These are phyloP conservation scores for Mitragyna speciosa DNA, from an alignment of 257 asterid genomes.

Conservation along the genomic window DNA sequence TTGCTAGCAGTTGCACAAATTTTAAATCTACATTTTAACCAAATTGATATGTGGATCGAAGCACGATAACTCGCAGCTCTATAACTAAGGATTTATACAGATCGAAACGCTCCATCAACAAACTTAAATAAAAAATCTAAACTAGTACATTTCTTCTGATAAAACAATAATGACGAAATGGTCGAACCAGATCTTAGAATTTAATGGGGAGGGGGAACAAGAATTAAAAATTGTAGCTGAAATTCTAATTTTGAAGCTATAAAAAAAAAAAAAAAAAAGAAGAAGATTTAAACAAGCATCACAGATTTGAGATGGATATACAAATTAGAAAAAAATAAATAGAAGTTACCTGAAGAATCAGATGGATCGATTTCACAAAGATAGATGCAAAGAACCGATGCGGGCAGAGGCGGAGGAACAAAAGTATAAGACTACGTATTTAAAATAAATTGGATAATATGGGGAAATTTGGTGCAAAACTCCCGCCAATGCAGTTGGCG, in stretches of 20 bases:
- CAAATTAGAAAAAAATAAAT: not conserved
- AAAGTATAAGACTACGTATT: not conserved
- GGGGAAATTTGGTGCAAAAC: conserved; percentile 13
- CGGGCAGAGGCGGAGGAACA: not conserved
- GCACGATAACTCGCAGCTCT: too few species aligned
- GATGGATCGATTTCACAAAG: not conserved
- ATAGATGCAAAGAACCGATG: not conserved
- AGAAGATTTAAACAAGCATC: too few species aligned
- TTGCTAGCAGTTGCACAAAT: not conserved
- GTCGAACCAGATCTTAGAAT: too few species aligned
- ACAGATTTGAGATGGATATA: too few species aligned
- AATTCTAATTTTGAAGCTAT: not conserved
- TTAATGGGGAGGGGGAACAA: too few species aligned
- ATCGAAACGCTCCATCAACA: too few species aligned
- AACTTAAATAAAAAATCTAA: too few species aligned
- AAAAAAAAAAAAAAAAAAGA: too few species aligned
- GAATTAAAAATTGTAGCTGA: not conserved
- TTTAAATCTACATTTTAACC: not conserved
- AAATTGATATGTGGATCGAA: not conserved
- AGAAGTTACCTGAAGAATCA: conserved; percentile 7
- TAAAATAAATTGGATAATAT: not conserved
- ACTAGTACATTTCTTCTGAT: too few species aligned
- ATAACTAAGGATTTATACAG: too few species aligned
- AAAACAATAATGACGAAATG: too few species aligned
- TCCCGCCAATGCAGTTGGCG: conserved; percentile 59